Evolutionary conservation across 768 basidiomycete genomes (phyloP).

Genomic region (Naganishia vaughanmartiniae): DNA sequence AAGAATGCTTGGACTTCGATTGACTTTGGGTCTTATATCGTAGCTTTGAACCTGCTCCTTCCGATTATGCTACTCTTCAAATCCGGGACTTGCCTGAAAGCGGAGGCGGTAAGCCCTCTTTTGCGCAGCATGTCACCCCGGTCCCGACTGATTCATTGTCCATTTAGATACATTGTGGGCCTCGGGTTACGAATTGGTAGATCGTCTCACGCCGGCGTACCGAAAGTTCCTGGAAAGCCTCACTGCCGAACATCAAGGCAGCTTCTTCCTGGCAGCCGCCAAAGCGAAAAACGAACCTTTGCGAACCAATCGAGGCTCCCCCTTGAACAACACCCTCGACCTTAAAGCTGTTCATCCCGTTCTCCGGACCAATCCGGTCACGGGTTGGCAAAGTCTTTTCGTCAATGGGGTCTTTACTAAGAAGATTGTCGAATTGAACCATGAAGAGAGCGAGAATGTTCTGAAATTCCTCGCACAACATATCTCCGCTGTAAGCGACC

Average conservation of each 20-base stretch:
- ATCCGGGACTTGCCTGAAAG: slow-evolving; percentile 48
- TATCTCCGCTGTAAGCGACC: slow-evolving; percentile 54
- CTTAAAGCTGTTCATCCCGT: slow-evolving; percentile 49
- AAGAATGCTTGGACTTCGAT: not conserved
- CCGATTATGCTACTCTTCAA: slow-evolving; percentile 47
- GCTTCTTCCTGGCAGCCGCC: slow-evolving; percentile 51
- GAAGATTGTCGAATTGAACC: slow-evolving; percentile 58
- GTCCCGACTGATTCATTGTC: not conserved
- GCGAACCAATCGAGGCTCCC: slow-evolving; percentile 47
- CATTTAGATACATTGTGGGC: slow-evolving; percentile 45
- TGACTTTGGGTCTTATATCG: not conserved
- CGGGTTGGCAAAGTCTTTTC: slow-evolving; percentile 60
- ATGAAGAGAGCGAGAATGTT: slow-evolving; percentile 55
- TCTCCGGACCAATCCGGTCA: slow-evolving; percentile 55
- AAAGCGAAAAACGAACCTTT: slow-evolving; percentile 43
- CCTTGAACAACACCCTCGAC: slow-evolving; percentile 25
- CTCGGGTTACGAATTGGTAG: slow-evolving; percentile 44
- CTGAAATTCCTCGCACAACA: not conserved
- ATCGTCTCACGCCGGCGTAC: slow-evolving; percentile 45
- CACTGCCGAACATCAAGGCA: slow-evolving; percentile 48
- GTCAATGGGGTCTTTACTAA: slow-evolving; percentile 62
- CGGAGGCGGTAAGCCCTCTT: slow-evolving; percentile 36
- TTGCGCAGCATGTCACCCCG: not conserved
- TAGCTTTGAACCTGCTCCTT: slow-evolving; percentile 46
- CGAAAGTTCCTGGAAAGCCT: slow-evolving; percentile 47